Conservation (phyloP, 2,329 filamentous ascomycete species). For the Pseudocercospora fijiensis region DNA sequence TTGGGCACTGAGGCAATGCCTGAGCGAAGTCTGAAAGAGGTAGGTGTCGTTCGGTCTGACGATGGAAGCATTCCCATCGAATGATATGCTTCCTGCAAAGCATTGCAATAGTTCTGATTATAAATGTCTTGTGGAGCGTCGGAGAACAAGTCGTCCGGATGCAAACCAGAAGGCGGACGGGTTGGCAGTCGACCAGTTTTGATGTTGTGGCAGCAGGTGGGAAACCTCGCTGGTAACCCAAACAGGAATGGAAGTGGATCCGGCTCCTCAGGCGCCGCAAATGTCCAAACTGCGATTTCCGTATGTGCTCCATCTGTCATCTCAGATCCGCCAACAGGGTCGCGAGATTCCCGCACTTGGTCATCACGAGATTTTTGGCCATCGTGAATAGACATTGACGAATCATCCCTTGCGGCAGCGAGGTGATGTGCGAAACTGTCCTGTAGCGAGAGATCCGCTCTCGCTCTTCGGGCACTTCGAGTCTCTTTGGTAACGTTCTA, state of each 20-base stretch:
- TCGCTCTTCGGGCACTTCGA: not conserved
- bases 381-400: not conserved
- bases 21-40: not conserved
- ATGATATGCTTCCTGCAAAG: slow-evolving; percentile 12
- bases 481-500: not conserved
- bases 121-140: not conserved
- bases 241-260: slow-evolving; percentile 8
- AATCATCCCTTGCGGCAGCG: not conserved
- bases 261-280: slow-evolving; percentile 6
- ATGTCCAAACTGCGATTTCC: not conserved
- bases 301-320: not conserved
- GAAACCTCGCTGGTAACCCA: not conserved
- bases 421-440: not conserved
- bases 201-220: not conserved
- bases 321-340: not conserved
- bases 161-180: not conserved
- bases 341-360: not conserved
- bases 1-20: not conserved
- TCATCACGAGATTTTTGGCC: not conserved
- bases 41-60: not conserved
- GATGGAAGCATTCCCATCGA: not conserved
- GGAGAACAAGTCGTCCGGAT: not conserved
- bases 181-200: not conserved
- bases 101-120: slow-evolving; percentile 6
- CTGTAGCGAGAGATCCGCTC: not conserved